Percentiles rank a stretch among this genome's conserved stretches.
Conservation (phyloP, 2,329 filamentous ascomycete species). For the Cryphonectria naterciae region DNA sequence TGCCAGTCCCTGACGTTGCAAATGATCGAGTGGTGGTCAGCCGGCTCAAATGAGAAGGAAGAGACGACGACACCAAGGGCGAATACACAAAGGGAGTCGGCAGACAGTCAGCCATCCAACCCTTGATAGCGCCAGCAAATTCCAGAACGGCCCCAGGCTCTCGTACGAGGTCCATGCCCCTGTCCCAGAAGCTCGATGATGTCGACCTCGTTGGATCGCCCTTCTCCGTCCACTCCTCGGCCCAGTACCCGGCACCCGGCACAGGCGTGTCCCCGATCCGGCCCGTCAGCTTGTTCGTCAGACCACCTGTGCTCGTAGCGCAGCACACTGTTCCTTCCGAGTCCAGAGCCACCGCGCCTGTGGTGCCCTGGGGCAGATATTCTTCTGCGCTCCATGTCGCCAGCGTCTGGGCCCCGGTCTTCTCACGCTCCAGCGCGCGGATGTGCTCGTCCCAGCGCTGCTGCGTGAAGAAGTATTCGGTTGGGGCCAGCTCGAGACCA, state of each 20-base stretch:
- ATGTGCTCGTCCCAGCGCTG: constrained; percentile 72
- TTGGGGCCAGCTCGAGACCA: constrained; percentile 71
- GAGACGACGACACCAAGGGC: constrained; percentile 33
- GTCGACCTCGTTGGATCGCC: constrained; percentile 38
- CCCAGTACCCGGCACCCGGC: constrained; percentile 86
- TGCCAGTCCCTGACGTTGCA: constrained; percentile 79
- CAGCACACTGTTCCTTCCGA: constrained; percentile 71
- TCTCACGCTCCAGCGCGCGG: constrained; percentile 54
- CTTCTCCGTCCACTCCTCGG: constrained; percentile 74
- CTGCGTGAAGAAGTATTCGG: constrained; percentile 78
- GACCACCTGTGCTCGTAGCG: constrained; percentile 72
- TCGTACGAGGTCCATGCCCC: constrained; percentile 13
- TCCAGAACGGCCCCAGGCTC: constrained; percentile 41
- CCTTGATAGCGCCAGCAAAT: constrained; percentile 48
- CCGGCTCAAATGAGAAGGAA: background rate
- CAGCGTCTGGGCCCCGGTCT: constrained; percentile 39
- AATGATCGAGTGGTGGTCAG: constrained; percentile 47
- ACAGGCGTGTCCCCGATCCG: constrained; percentile 86
- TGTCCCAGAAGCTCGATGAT: constrained; percentile 24
- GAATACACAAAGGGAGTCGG: constrained; percentile 51
- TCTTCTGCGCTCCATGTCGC: constrained; percentile 63
- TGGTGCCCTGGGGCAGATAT: constrained; percentile 82
- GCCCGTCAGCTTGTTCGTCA: constrained; percentile 88
- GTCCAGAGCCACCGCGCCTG: constrained; percentile 82
- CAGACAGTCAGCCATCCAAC: constrained; percentile 63